Conservation (phyloP, 2,329 filamentous ascomycete genomes). For the Cladorrhinum sp. region DNA sequence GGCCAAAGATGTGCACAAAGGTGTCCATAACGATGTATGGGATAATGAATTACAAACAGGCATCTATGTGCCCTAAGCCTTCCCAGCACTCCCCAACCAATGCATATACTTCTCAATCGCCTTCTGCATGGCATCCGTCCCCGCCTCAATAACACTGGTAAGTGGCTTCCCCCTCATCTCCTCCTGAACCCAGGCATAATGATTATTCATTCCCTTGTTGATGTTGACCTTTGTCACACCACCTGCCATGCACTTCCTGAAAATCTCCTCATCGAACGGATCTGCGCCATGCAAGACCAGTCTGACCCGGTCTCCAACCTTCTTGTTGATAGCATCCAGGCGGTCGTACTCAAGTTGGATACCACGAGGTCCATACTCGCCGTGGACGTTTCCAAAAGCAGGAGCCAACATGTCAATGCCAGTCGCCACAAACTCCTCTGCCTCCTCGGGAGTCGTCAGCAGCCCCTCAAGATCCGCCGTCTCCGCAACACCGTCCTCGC, state of each 20-base stretch:
- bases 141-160: conserved; percentile 46
- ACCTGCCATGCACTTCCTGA: conserved; percentile 41
- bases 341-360: conserved; percentile 59
- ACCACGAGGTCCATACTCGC: conserved; percentile 65
- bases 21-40: no score
- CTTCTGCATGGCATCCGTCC: conserved; percentile 45
- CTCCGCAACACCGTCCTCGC: conserved; percentile 72
- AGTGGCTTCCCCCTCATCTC: conserved; percentile 46
- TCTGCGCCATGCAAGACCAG: conserved; percentile 49
- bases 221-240: conserved; percentile 51
- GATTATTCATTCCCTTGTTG: conserved; percentile 51
- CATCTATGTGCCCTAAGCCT: conserved; percentile 33
- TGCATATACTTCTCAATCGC: conserved; percentile 47
- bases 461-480: conserved; percentile 44
- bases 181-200: conserved; percentile 43
- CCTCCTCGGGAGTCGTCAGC: conserved; percentile 66
- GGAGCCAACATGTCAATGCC: conserved; percentile 73
- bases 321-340: conserved; percentile 42
- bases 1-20: no score
- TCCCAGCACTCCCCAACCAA: conserved; percentile 45
- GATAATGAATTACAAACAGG: no score
- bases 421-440: conserved; percentile 65
- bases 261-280: conserved; percentile 45
- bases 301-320: conserved; percentile 44
- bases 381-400: conserved; percentile 74